These are phyloP conservation scores for Metschnikowia baotianmanensis DNA, from an alignment of 805 yeast genomes.

Conservation along the genomic window DNA sequence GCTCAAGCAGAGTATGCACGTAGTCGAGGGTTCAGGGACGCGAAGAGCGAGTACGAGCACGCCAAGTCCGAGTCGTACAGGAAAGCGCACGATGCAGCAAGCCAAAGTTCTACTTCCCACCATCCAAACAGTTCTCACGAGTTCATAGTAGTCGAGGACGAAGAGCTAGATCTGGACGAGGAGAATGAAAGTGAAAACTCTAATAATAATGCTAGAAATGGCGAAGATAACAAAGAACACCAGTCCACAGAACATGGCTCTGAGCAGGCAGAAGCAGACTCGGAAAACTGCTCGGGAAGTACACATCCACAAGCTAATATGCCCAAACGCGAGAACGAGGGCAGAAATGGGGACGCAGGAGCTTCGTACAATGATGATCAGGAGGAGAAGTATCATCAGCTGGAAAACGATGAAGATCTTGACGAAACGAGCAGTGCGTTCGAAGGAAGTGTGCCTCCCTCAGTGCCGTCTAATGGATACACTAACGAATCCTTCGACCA, in stretches of 20 bases:
- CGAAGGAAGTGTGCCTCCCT: slow-evolving; percentile 14
- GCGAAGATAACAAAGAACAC: too few relatives aligned
- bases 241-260: background rate
- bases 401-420: slow-evolving; percentile 3
- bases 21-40: slow-evolving; percentile 7
- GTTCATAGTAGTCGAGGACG: slow-evolving; percentile 36
- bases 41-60: slow-evolving; percentile 7
- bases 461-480: slow-evolving; percentile 4
- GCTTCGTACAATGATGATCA: too few relatives aligned
- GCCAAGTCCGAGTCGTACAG: slow-evolving; percentile 11
- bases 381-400: too few relatives aligned
- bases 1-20: background rate
- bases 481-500: slow-evolving; percentile 14
- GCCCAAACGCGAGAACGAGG: too few relatives aligned
- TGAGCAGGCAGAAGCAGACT: too few relatives aligned
- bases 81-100: slow-evolving; percentile 3
- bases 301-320: too few relatives aligned
- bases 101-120: background rate
- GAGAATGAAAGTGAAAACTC: background rate
- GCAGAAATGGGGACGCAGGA: too few relatives aligned
- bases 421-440: slow-evolving; percentile 7
- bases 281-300: too few relatives aligned
- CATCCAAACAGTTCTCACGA: slow-evolving; percentile 8
- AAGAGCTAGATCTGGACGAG: slow-evolving; percentile 15
- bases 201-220: background rate